These are phyloP conservation scores for Artemisia argyi DNA, from an alignment of 129 eudicot species.

Conservation along the genomic window DNA sequence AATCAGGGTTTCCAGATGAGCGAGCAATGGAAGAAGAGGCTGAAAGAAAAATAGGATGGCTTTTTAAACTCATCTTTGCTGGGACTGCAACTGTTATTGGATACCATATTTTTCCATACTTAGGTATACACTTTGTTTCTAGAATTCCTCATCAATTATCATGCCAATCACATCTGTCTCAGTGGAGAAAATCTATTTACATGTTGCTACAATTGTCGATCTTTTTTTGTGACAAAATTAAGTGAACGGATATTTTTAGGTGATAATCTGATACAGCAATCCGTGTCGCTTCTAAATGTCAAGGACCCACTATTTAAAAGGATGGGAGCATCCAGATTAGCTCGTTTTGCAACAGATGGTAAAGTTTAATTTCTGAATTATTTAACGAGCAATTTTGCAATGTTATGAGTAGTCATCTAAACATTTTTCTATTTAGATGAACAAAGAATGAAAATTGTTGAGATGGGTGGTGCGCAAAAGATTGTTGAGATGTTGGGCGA, in stretches of 20 bases:
- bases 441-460: slow-evolving; percentile 83
- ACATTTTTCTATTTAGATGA: slow-evolving; percentile 46
- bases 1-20: slow-evolving; percentile 51
- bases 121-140: slow-evolving; percentile 47
- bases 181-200: background rate
- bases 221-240: background rate
- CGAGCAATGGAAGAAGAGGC: slow-evolving; percentile 73
- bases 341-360: slow-evolving; percentile 61
- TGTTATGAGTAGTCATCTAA: background rate
- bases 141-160: slow-evolving; percentile 8
- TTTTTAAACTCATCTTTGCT: slow-evolving; percentile 72
- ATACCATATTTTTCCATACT: slow-evolving; percentile 77
- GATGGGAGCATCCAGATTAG: slow-evolving; percentile 94
- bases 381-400: background rate
- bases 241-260: slow-evolving; percentile 39
- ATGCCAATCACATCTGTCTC: background rate
- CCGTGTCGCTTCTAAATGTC: slow-evolving; percentile 81
- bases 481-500: slow-evolving; percentile 74
- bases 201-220: slow-evolving; percentile 9
- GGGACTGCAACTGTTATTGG: slow-evolving; percentile 77
- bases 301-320: slow-evolving; percentile 91
- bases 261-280: slow-evolving; percentile 80
- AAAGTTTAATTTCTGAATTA: background rate
- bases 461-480: slow-evolving; percentile 78
- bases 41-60: slow-evolving; percentile 85